A percentile compares a stretch with the other conserved stretches of the same genome.
phyloP scores from a whole-genome alignment of 208 protist genomes.

The Trypanosoma mega region DNA sequence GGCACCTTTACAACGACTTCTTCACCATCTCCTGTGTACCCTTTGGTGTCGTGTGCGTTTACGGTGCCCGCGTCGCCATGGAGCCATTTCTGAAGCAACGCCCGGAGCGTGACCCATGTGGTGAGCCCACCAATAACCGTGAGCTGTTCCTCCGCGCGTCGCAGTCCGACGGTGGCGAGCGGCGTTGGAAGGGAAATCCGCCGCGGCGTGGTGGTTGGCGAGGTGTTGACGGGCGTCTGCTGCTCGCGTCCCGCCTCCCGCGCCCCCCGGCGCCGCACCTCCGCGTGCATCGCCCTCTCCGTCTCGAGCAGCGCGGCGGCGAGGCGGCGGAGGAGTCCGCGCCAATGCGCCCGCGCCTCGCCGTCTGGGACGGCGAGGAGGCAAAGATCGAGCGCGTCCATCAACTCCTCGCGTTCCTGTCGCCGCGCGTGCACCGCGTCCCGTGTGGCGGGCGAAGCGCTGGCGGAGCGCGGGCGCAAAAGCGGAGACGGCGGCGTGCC shows the following conservation, averaged over 20 bases:
- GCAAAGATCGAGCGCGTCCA: constrained; percentile 81
- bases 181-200: not conserved
- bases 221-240: not conserved
- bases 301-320: constrained; percentile 56
- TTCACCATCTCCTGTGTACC: not conserved
- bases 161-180: not conserved
- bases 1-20: constrained; percentile 30
- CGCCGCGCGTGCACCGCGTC: constrained; percentile 22
- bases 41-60: not conserved
- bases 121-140: constrained; percentile 46
- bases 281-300: constrained; percentile 37
- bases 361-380: constrained; percentile 58
- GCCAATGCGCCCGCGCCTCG: constrained; percentile 21
- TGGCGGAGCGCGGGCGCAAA: not conserved
- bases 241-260: not conserved
- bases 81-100: constrained; percentile 59
- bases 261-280: constrained; percentile 10
- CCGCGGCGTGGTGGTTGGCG: not conserved
- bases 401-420: constrained; percentile 61
- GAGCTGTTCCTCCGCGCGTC: constrained; percentile 45
- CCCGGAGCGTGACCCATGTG: constrained; percentile 65
- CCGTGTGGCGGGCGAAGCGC: not conserved
- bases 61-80: not conserved
- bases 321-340: constrained; percentile 18
- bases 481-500: too few species aligned